Evolutionary conservation across 352 stramenopile species (phyloP).

Genomic region (Lagenidium giganteum): DNA sequence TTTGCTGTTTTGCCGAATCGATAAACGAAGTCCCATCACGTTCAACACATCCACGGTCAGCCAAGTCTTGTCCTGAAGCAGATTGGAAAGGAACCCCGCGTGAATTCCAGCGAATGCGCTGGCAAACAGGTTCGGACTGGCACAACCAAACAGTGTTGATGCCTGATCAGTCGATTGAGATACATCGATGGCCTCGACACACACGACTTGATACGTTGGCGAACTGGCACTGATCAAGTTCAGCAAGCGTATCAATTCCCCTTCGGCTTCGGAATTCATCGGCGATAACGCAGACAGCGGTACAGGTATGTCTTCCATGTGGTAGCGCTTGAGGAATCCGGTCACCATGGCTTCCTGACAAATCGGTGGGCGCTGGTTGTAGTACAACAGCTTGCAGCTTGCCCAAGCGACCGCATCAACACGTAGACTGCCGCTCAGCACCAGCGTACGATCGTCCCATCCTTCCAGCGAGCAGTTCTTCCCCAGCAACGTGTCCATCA

Average conservation of each 20-base stretch:
- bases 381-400: constrained; percentile 7
- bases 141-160: constrained; percentile 15
- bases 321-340: constrained; percentile 5
- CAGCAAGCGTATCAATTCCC: constrained; percentile 6
- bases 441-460: neutral
- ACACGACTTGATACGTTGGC: constrained; percentile 3
- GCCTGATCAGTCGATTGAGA: neutral
- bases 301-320: constrained; percentile 1
- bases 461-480: too few species aligned
- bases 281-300: neutral
- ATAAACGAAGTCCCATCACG: constrained; percentile 3
- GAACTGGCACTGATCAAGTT: neutral
- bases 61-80: constrained; percentile 10
- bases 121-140: constrained; percentile 1
- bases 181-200: constrained; percentile 3
- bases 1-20: constrained; percentile 12
- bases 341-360: constrained; percentile 6
- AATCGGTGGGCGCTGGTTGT: constrained; percentile 1
- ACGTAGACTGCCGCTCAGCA: constrained; percentile 1
- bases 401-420: constrained; percentile 14
- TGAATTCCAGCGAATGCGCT: constrained; percentile 3
- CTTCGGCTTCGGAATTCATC: neutral
- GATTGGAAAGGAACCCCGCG: constrained; percentile 1
- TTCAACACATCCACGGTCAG: constrained; percentile 9
- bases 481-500: too few species aligned